Evolutionary conservation across 1,284 basidiomycete genomes (phyloP).

Genomic region (Apiotrichum akiyoshidainum): DNA sequence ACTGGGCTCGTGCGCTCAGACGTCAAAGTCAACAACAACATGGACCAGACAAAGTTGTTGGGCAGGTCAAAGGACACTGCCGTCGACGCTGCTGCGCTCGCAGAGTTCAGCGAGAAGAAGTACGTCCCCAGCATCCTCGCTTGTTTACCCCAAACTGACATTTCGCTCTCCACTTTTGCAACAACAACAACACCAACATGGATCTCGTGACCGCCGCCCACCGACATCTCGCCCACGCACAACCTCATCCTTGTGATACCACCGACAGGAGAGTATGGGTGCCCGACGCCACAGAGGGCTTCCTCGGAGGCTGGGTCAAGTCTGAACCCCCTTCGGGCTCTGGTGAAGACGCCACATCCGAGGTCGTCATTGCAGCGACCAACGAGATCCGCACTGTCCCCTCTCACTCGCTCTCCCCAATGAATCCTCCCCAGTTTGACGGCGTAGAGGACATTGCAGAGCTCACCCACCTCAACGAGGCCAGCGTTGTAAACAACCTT

Average conservation of each 20-base stretch:
- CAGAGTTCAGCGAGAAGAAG: conserved; percentile 95
- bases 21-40: conserved; percentile 12
- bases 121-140: conserved; percentile 22
- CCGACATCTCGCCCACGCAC: conserved; percentile 7
- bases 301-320: conserved; percentile 50
- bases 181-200: not conserved
- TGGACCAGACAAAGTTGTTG: conserved; percentile 40
- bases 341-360: conserved; percentile 33
- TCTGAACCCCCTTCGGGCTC: conserved; percentile 31
- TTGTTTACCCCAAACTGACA: conserved; percentile 8
- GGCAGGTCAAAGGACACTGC: conserved; percentile 38
- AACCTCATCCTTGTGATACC: conserved; percentile 5
- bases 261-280: conserved; percentile 47
- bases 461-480: conserved; percentile 96
- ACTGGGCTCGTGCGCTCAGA: conserved; percentile 11
- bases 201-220: conserved; percentile 14
- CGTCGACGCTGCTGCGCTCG: conserved; percentile 71
- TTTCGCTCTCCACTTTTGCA: not conserved
- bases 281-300: conserved; percentile 44
- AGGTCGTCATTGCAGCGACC: conserved; percentile 45
- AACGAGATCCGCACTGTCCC: conserved; percentile 60
- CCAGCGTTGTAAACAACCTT: conserved; percentile 96
- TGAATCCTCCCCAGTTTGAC: conserved; percentile 99
- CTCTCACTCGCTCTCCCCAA: conserved; percentile 77
- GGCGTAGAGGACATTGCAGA: conserved; percentile 97